Percentiles rank a stretch among this genome's conserved stretches.
Evolutionary conservation across 2,329 filamentous ascomycete species (phyloP).

Genomic region (Xylaria polymorpha): DNA sequence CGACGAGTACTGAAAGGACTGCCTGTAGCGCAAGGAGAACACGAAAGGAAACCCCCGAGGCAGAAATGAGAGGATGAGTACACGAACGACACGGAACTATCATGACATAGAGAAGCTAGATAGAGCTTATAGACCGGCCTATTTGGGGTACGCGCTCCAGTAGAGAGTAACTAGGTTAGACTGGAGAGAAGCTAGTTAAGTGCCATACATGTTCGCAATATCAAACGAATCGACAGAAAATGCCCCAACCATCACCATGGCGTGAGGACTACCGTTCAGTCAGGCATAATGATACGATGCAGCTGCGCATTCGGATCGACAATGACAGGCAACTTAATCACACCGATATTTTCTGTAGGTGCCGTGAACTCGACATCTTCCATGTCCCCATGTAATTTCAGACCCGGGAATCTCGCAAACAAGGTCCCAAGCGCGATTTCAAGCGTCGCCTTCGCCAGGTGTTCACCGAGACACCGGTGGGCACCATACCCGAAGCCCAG

Average conservation of each 20-base stretch:
- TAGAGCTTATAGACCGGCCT: constrained; percentile 5
- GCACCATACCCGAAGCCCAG: constrained; percentile 16
- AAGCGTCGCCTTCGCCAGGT: constrained; percentile 21
- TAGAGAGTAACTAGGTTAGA: constrained; percentile 13
- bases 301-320: constrained; percentile 29
- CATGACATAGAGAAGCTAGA: constrained; percentile 10
- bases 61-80: background rate
- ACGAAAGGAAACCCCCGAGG: background rate
- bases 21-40: background rate
- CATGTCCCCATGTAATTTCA: constrained; percentile 9
- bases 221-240: background rate
- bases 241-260: background rate
- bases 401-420: constrained; percentile 28
- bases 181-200: constrained; percentile 1
- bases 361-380: constrained; percentile 19
- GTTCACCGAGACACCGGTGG: constrained; percentile 28
- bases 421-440: constrained; percentile 33
- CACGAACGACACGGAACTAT: background rate
- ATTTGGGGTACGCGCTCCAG: background rate
- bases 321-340: constrained; percentile 26
- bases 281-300: constrained; percentile 19
- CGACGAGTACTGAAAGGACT: background rate
- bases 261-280: background rate
- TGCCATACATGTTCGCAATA: background rate
- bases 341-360: constrained; percentile 24